These are phyloP conservation scores for Thermoascus crustaceus DNA, from an alignment of 2,329 filamentous ascomycete genomes.

Conservation along the genomic window DNA sequence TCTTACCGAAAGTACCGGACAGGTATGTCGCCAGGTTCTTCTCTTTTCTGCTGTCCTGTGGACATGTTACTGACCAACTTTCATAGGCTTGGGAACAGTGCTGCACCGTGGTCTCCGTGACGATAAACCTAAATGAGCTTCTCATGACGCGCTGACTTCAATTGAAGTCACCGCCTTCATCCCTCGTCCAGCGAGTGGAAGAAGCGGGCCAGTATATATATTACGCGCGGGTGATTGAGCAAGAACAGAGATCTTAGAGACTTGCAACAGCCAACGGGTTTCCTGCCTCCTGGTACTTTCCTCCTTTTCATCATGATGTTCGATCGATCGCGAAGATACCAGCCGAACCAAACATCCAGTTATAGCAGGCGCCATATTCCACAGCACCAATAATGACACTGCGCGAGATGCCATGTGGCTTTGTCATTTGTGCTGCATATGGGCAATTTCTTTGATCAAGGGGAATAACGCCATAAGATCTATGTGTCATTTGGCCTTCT, in stretches of 20 bases:
- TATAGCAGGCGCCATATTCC: no score
- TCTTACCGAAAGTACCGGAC: background rate
- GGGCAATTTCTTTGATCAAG: no score
- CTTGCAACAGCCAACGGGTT: slow-evolving; percentile 5
- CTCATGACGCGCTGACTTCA: slow-evolving; percentile 25
- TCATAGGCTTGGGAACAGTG: slow-evolving; percentile 5
- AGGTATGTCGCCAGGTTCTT: background rate
- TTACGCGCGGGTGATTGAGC: slow-evolving; percentile 32
- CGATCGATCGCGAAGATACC: no score
- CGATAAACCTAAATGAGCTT: slow-evolving; percentile 32
- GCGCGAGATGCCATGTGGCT: no score
- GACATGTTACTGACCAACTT: slow-evolving; percentile 1
- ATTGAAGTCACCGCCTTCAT: slow-evolving; percentile 26
- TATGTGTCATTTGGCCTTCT: no score
- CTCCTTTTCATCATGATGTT: slow-evolving; percentile 1
- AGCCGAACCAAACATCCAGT: no score
- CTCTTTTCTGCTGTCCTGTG: background rate
- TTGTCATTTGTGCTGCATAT: no score
- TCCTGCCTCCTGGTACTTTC: background rate
- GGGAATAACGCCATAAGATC: no score
- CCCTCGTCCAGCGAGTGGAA: slow-evolving; percentile 29
- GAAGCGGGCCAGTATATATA: slow-evolving; percentile 20
- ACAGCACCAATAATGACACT: background rate
- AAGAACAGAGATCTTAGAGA: slow-evolving; percentile 44
- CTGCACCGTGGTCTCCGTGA: slow-evolving; percentile 28